phyloP scores from a whole-genome alignment of 2,329 filamentous ascomycete species.

The Exophiala sideris region DNA sequence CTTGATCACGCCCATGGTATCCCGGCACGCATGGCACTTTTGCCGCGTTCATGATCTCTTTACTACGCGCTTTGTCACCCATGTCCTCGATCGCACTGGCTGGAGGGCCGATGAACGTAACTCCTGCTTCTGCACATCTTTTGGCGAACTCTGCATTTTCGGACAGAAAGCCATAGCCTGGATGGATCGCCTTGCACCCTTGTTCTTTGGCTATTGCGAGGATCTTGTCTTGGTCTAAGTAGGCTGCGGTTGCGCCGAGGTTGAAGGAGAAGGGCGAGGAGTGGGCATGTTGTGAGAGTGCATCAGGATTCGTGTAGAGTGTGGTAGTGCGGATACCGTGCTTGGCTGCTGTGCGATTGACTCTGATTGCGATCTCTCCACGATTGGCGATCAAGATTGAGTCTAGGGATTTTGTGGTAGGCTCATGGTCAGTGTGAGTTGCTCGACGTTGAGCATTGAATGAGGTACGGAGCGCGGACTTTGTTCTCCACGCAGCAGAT shows the following conservation, averaged over 20 bases:
- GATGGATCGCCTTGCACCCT: constrained; percentile 87
- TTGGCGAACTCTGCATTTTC: constrained; percentile 90
- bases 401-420: constrained; percentile 21
- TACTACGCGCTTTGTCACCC: constrained; percentile 89
- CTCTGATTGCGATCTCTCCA: constrained; percentile 92
- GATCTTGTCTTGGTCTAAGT: constrained; percentile 90
- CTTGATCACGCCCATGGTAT: constrained; percentile 86
- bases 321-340: constrained; percentile 92
- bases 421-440: constrained; percentile 6
- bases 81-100: constrained; percentile 72
- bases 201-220: constrained; percentile 81
- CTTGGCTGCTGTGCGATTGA: constrained; percentile 79
- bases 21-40: constrained; percentile 94
- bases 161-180: constrained; percentile 80
- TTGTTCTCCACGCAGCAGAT: constrained; percentile 11
- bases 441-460: constrained; percentile 1
- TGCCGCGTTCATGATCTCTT: constrained; percentile 95
- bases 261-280: constrained; percentile 80
- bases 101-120: constrained; percentile 92
- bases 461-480: constrained; percentile 2
- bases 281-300: constrained; percentile 79
- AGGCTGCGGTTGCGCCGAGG: constrained; percentile 77
- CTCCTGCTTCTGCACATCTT: constrained; percentile 81
- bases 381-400: constrained; percentile 80
- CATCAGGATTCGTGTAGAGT: constrained; percentile 90